Base-by-base conservation (phyloP, 371 early-diverging fungal genomes). In the Rhizopus microsporus region DNA sequence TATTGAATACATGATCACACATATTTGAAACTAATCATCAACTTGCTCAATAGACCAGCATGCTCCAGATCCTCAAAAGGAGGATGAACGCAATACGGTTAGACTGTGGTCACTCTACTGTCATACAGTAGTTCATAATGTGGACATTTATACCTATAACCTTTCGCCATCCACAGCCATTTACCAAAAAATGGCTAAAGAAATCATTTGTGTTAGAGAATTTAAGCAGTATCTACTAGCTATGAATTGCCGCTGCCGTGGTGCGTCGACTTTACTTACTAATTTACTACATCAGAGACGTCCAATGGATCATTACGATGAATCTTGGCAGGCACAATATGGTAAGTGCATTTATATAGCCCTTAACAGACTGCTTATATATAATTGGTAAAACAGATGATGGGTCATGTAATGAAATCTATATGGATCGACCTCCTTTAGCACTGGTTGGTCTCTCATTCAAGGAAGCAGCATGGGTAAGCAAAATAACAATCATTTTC, bases 291-390 rank as follows among this genome's bases (percentile, higher is more conserved):
- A 83, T 50, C 83, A 84, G 40, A 75, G 85, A 43, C 67, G 80
- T 45, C 86, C 88, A 1, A 65, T 73, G 53, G 74, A 83, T 46
- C 63, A 62, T 15, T 89, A 88, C 52, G 77, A 83, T 38, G 78
- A 85, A 40, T 84, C 88, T 0, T 91, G 92, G 92, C 76, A 83
- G 56, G 87, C 88, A 6, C 89, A 89, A 52, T 91, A 89, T 60
- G 89, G 89, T 73, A 68, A 45, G 35, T 32, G 2, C 44, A 3
- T 5, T 44, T 17, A 2, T 30, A 46, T 17, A 29, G 15, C 1
- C 12, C 7, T 29, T 46, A 8, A 16, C n/a, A 46, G 9, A 12
- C 23, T 23, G 5, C 5, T 12, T 45, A 37, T 52, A 12, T 6
- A 32, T 43, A 40, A 16, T 33, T 12, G 34, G 9, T n/a, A 33